Evolutionary conservation across 1,139 yeast species (phyloP).

Genomic region (Entelexis sorbosivorans): DNA sequence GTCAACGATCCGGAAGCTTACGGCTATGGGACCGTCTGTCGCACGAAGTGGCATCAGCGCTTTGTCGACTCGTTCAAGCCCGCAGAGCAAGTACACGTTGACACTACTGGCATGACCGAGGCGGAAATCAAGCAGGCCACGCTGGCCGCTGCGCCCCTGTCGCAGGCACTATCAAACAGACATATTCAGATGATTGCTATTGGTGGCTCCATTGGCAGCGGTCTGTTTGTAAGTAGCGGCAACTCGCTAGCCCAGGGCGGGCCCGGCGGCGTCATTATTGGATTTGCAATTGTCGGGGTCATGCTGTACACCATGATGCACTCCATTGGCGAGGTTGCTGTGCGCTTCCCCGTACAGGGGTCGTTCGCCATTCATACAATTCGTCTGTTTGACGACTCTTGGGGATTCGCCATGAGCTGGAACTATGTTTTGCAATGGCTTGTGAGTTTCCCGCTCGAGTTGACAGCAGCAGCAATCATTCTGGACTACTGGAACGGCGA

Average conservation of each 20-base stretch:
- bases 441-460: slow-evolving; percentile 62
- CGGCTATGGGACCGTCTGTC: neutral
- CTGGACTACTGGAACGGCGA: slow-evolving; percentile 58
- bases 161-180: slow-evolving; percentile 27
- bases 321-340: slow-evolving; percentile 63
- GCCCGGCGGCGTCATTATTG: slow-evolving; percentile 57
- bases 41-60: slow-evolving; percentile 5
- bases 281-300: slow-evolving; percentile 55
- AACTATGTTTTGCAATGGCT: slow-evolving; percentile 68
- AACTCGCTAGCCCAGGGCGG: slow-evolving; percentile 45
- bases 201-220: slow-evolving; percentile 70
- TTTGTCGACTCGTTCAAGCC: slow-evolving; percentile 44
- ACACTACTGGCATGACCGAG: slow-evolving; percentile 50
- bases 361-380: slow-evolving; percentile 58
- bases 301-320: slow-evolving; percentile 51
- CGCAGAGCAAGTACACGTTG: slow-evolving; percentile 46
- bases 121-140: slow-evolving; percentile 46
- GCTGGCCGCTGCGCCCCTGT: slow-evolving; percentile 16
- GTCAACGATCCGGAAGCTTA: neutral
- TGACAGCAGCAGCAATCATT: slow-evolving; percentile 69
- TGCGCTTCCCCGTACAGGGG: slow-evolving; percentile 53
- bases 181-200: slow-evolving; percentile 52
- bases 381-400: slow-evolving; percentile 55
- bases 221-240: slow-evolving; percentile 39
- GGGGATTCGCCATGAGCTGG: slow-evolving; percentile 57